Evolutionary conservation across 2,329 filamentous ascomycete species (phyloP).

Genomic region (Colletotrichum phormii): DNA sequence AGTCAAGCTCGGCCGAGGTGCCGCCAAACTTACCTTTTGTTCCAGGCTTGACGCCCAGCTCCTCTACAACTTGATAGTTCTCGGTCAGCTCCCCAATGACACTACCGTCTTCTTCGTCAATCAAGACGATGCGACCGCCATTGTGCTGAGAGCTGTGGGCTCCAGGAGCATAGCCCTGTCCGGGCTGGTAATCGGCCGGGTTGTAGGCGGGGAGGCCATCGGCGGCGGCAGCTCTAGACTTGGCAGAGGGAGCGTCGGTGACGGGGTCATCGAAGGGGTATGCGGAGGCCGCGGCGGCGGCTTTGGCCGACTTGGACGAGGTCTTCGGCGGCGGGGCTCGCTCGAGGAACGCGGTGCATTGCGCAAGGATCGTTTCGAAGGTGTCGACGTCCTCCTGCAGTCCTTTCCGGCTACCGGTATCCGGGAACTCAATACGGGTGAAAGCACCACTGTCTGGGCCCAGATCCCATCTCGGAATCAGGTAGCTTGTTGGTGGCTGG

Average conservation of each 20-base stretch:
- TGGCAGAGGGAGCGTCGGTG: constrained; percentile 41
- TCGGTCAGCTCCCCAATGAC: constrained; percentile 92
- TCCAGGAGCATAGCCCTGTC: constrained; percentile 79
- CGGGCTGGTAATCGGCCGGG: constrained; percentile 81
- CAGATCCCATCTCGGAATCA: constrained; percentile 95
- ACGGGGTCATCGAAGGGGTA: constrained; percentile 34
- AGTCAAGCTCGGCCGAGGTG: constrained; percentile 34
- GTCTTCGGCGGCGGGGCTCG: constrained; percentile 74
- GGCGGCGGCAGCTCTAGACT: constrained; percentile 41
- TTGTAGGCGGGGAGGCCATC: constrained; percentile 77
- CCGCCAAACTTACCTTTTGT: constrained; percentile 91
- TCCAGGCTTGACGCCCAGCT: constrained; percentile 80
- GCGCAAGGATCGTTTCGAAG: constrained; percentile 97
- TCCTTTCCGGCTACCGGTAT: constrained; percentile 75
- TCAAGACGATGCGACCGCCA: constrained; percentile 85
- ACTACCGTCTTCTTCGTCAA: constrained; percentile 96
- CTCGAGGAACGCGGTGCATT: constrained; percentile 96
- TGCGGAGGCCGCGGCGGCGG: constrained; percentile 7
- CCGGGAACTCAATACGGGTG: constrained; percentile 91
- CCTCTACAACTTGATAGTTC: constrained; percentile 83
- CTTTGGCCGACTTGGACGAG: constrained; percentile 22
- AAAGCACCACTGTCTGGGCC: constrained; percentile 90
- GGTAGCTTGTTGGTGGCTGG: constrained; percentile 90
- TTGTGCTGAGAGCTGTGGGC: constrained; percentile 65
- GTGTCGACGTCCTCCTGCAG: constrained; percentile 94